A percentile compares a stretch with the other conserved stretches of the same genome.
phyloP scores from a whole-genome alignment of 2,329 filamentous ascomycete species.

The Sporothrix dimorphospora region DNA sequence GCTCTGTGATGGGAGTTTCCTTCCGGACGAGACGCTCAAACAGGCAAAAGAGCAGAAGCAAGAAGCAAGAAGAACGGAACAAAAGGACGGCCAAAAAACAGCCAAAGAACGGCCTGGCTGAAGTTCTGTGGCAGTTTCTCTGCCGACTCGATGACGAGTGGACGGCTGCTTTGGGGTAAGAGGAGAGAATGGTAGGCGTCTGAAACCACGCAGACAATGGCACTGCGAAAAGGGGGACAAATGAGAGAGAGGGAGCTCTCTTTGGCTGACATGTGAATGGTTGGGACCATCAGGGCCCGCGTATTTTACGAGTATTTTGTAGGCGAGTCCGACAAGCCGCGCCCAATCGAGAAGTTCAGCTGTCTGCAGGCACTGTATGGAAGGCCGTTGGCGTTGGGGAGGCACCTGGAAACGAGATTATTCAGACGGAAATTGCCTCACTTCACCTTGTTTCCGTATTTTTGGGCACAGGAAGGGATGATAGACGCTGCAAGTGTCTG shows the following conservation, averaged over 20 bases:
- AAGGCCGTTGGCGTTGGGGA: not conserved
- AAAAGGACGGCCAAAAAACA: not conserved
- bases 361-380: not conserved
- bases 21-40: not conserved
- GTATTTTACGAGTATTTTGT: not conserved
- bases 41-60: not conserved
- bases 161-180: constrained; percentile 1
- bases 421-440: constrained; percentile 9
- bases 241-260: too few species aligned
- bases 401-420: not conserved
- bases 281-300: not conserved
- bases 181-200: not conserved
- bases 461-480: not conserved
- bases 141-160: not conserved
- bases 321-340: not conserved
- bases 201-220: constrained; percentile 4
- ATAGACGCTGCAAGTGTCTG: not conserved
- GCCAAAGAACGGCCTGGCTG: not conserved
- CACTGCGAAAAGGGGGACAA: not conserved
- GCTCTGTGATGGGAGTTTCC: too few species aligned
- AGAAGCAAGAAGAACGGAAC: not conserved
- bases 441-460: not conserved
- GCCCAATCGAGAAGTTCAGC: not conserved
- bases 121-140: not conserved
- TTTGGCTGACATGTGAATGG: constrained; percentile 16